Conservation (phyloP, 2,329 filamentous ascomycete species). For the Botryotinia convoluta region DNA sequence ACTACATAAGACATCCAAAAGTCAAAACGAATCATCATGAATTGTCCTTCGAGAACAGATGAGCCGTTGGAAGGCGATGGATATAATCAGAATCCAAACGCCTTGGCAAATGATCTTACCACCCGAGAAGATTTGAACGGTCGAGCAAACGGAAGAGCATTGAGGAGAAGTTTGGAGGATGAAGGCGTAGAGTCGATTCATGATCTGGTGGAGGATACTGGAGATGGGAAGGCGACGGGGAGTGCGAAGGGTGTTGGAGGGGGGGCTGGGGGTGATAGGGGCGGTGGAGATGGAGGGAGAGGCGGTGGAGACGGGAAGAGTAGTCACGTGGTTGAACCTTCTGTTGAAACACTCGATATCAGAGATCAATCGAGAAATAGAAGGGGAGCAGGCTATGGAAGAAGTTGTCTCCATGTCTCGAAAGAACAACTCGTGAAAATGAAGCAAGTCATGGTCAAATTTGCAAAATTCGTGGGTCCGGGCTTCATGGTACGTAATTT, state of each 20-base stretch:
- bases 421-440: slow-evolving; percentile 25
- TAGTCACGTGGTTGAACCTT: slow-evolving; percentile 20
- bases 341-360: slow-evolving; percentile 11
- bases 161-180: slow-evolving; percentile 43
- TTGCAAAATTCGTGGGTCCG: slow-evolving; percentile 52
- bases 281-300: slow-evolving; percentile 20
- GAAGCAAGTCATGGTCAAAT: slow-evolving; percentile 34
- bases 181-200: slow-evolving; percentile 35
- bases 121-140: slow-evolving; percentile 61
- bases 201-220: slow-evolving; percentile 22
- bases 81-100: slow-evolving; percentile 61
- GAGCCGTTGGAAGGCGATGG: slow-evolving; percentile 48
- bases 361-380: slow-evolving; percentile 9
- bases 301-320: slow-evolving; percentile 17
- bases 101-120: slow-evolving; percentile 57
- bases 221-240: neutral
- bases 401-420: slow-evolving; percentile 9
- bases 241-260: slow-evolving; percentile 8
- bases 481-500: slow-evolving; percentile 40
- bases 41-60: slow-evolving; percentile 62
- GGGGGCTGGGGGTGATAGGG: slow-evolving; percentile 11
- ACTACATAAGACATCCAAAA: neutral
- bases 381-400: slow-evolving; percentile 7
- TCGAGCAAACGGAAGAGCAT: slow-evolving; percentile 55
- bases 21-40: slow-evolving; percentile 47